Conservation (phyloP, 371 early-diverging fungal species). For the Dinochytrium kinnereticum region DNA sequence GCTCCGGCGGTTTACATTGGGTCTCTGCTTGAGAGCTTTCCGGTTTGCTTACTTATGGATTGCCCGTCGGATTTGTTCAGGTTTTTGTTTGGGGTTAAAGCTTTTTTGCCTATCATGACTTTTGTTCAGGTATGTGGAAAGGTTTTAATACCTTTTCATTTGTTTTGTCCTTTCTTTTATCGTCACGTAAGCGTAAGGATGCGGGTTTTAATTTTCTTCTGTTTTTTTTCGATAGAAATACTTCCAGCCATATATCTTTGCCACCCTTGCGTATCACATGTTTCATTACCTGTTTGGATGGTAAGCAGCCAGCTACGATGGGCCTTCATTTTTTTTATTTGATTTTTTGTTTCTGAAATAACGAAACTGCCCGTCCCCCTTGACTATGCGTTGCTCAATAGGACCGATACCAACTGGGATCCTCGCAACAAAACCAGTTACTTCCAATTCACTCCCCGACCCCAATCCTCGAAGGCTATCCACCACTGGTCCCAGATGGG, state of each 20-base stretch:
- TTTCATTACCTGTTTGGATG: slow-evolving; percentile 64
- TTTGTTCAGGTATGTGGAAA: slow-evolving; percentile 37
- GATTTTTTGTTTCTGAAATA: neutral
- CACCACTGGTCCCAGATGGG: slow-evolving; percentile 61
- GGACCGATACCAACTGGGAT: slow-evolving; percentile 63
- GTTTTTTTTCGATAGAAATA: slow-evolving; percentile 18
- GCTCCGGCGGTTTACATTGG: slow-evolving; percentile 65
- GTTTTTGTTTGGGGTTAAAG: slow-evolving; percentile 44
- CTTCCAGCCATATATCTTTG: slow-evolving; percentile 28
- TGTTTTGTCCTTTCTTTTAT: neutral
- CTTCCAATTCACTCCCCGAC: slow-evolving; percentile 66
- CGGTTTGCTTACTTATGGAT: slow-evolving; percentile 27
- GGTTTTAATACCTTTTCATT: slow-evolving; percentile 21
- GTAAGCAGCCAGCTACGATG: no score
- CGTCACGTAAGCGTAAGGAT: no score
- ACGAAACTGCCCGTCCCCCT: neutral
- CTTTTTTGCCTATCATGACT: slow-evolving; percentile 59
- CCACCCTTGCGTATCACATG: slow-evolving; percentile 58
- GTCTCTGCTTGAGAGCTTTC: slow-evolving; percentile 48
- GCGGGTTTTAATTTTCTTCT: no score
- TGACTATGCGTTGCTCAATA: slow-evolving; percentile 2
- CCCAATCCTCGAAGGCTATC: slow-evolving; percentile 55
- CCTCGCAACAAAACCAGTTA: slow-evolving; percentile 55
- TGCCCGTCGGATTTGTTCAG: slow-evolving; percentile 20
- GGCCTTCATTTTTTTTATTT: neutral